These are phyloP conservation scores for Clonostachys sp. DNA, from an alignment of 2,329 filamentous ascomycete genomes.

Conservation along the genomic window DNA sequence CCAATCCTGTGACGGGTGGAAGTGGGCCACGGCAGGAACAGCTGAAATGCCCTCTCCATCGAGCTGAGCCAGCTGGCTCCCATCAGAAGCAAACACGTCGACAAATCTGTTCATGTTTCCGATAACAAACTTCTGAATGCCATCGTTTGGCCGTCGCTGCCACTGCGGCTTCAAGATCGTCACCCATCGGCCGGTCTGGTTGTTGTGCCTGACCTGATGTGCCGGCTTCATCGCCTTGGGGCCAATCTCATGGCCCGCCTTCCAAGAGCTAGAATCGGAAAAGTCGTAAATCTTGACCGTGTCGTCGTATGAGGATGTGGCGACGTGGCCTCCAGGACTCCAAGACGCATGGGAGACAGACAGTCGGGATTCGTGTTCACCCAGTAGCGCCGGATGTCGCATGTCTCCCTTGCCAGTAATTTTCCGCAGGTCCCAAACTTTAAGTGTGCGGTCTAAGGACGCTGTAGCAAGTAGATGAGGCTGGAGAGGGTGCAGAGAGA, in stretches of 20 bases:
- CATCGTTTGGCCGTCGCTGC: constrained; percentile 75
- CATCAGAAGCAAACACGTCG: constrained; percentile 78
- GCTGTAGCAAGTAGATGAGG: constrained; percentile 85
- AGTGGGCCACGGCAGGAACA: constrained; percentile 86
- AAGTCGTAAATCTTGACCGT: constrained; percentile 91
- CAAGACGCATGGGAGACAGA: constrained; percentile 93
- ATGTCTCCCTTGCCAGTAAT: constrained; percentile 60
- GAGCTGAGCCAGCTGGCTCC: constrained; percentile 83
- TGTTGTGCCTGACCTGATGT: constrained; percentile 76
- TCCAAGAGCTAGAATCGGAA: constrained; percentile 54
- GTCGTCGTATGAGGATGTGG: constrained; percentile 92
- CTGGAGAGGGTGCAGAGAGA: constrained; percentile 74
- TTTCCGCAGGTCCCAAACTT: constrained; percentile 88
- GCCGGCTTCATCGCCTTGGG: constrained; percentile 64
- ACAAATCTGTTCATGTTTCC: constrained; percentile 98
- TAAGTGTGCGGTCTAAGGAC: constrained; percentile 82
- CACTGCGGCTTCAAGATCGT: constrained; percentile 81
- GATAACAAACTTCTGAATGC: constrained; percentile 83
- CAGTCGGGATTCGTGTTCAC: constrained; percentile 75
- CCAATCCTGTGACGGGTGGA: constrained; percentile 87
- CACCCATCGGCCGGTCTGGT: constrained; percentile 93
- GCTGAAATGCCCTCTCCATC: constrained; percentile 89
- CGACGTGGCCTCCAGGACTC: constrained; percentile 78
- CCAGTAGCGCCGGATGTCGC: constrained; percentile 64
- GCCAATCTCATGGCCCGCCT: constrained; percentile 49